Evolutionary conservation across 2,329 filamentous ascomycete genomes (phyloP), one percentile per base, ranked within the genome.

Genomic region (Colletotrichum simmondsii): DNA sequence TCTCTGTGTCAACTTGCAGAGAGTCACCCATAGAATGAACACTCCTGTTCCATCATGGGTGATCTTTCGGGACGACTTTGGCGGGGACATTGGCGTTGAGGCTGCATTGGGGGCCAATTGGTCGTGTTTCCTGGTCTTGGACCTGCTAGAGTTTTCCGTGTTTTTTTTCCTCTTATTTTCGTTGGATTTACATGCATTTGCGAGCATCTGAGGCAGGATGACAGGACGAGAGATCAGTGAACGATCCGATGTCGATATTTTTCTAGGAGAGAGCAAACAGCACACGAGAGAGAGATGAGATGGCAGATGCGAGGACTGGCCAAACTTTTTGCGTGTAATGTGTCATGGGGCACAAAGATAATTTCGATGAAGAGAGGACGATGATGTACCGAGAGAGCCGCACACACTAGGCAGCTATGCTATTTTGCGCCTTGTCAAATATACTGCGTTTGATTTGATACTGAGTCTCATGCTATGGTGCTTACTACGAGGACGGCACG

Each of bases 381-480:
- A 63, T 16, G 35, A 53, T 66, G 68, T 66, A 66, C 26, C 35
- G 57, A 66, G 49, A n/a, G 61, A 69, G 42, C 37, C 54, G 60
- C 70, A 69, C 59, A 69, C 59, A 59, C 35, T 52, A 56, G 66
- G 70, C 49, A 56, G 19, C 16, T 24, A 46, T 37, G 66, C 70
- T 66, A 56, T 70, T 65, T 65, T 70, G 66, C 60, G 66, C 32
- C 32, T 70, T 56, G 66, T 70, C n/a, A 63, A 72, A 72, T 72
- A 70, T 70, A 70, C 28, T 70, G 52, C 54, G 54, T 70, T 72
- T 65, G 65, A 58, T 65, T 69, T 56, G 53, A 60, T 28, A 19
- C 32, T 19, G 42, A 49, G 19, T n/a, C 42, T n/a, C 42, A 10
- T 22, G 42, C 0, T 1, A 49, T n/a, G 42, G 19, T n/a, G 42